Conservation (phyloP, 441 rosid genomes). For the Pelargonium citronellum region DNA sequence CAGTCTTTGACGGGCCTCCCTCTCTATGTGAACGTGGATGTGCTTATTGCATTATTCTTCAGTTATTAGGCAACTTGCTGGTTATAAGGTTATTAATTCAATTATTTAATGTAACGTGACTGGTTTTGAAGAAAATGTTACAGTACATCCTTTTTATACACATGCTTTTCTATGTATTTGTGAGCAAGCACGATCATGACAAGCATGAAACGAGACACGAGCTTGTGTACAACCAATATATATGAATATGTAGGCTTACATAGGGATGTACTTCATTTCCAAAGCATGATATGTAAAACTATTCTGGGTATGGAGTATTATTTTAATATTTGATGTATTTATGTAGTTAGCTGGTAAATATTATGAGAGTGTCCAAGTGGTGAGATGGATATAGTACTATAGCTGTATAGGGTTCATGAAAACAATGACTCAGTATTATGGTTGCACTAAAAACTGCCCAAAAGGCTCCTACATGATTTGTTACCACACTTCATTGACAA, state of each 20-base stretch:
- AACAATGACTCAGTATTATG: conserved; percentile 16
- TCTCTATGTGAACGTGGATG: conserved; percentile 7
- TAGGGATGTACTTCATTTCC: conserved; percentile 4
- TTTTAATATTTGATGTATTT: too few relatives aligned
- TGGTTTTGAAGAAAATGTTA: not conserved
- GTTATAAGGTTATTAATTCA: not conserved
- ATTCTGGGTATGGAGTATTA: not conserved
- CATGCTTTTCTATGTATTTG: conserved; percentile 5
- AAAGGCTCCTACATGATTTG: conserved; percentile 16
- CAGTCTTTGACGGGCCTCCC: conserved; percentile 5
- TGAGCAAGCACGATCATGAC: conserved; percentile 1
- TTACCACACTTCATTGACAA: conserved; percentile 23
- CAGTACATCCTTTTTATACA: not conserved
- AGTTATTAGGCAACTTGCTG: not conserved
- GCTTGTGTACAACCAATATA: too few relatives aligned
- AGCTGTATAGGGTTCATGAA: conserved; percentile 34
- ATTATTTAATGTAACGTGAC: not conserved
- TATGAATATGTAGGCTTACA: not conserved
- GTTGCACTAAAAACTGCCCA: conserved; percentile 18
- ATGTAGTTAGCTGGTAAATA: conserved; percentile 10
- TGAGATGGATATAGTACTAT: conserved; percentile 7
- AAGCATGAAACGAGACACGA: not conserved
- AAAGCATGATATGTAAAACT: conserved; percentile 3
- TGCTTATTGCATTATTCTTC: not conserved
- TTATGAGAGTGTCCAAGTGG: conserved; percentile 14